Base-by-base conservation (phyloP, 768 basidiomycete genomes). In the Cubamyces lactineus region DNA sequence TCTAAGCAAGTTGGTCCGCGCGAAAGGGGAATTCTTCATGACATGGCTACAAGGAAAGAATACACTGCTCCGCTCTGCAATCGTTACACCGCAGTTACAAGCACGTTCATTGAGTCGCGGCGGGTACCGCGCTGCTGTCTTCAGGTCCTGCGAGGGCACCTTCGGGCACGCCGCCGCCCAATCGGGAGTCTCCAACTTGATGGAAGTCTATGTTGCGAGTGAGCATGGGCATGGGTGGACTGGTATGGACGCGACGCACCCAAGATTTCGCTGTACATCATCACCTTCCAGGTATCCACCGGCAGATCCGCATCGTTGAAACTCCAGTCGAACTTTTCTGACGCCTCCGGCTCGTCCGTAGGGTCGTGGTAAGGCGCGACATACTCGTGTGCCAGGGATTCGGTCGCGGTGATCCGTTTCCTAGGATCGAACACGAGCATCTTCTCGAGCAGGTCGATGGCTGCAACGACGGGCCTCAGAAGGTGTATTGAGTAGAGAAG, bases 251-350 rank as follows among this genome's bases (percentile, higher is more conserved):
- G 21, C 6, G 56, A 76, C 88, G 64, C 70, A 94, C 95, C 94
- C 13, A 98, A 81, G 66, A 98, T 98, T 77, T 99, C 96, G 69
- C 89, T 91, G 80, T 98, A 98, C 96, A 99, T 99, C 97, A 99
- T 99, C 72, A 97, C 96, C 78, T 98, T 98, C 97, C 97, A 99
- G 1, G 94, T 96, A 71, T 99, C 97, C 12, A 98, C 92, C 0
- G 97, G 97, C 47, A 99, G 81, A 74, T 99, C 97, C 19, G 97
- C 97, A 66, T 99, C 97, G 75, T 99, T 99, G 85, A 99, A 99
- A 70, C 89, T 92, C 97, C 97, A 99, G 76, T 99, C 97, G 70
- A 99, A 99, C 71, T 91, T 89, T 73, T 98, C 95, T 17, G 81
- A 86, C 13, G 97, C 93, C 19, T 89, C 87, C 9, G 97, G 97